Base-by-base conservation (phyloP, 768 basidiomycete genomes). In the Termitomyces sp. region DNA sequence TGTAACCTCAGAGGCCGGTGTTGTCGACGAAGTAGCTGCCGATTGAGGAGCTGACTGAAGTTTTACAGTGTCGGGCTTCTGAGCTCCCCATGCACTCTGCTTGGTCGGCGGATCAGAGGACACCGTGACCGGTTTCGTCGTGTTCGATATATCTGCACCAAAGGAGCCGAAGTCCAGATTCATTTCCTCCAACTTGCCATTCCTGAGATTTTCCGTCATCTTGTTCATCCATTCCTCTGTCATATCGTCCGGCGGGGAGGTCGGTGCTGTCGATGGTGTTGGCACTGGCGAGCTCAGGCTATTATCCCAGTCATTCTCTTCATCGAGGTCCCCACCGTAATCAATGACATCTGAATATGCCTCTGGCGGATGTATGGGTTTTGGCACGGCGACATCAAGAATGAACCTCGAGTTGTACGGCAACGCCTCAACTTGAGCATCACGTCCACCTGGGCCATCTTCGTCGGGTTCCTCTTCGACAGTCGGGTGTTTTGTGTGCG, bases 391-490 rank as follows among this genome's bases (percentile, higher is more conserved):
- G 50, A 75, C 74, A 24, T 70, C 68, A 47, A 71, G 65, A 54
- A 75, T 62, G 54, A 57, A 56, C 48, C 68, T 64, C 26, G 70
- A 73, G 46, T 75, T 69, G 30, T 67, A 57, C 1, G 75, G 72
- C 26, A 77, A 62, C 34, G 55, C 66, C n/a, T 68, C 71, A 7
- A 61, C 60, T 28, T 60, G 58, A 38, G 43, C 54, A 46, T 54
- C 55, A 51, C 51, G 59, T 34, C 47, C 58, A 5, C 46, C 64
- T 21, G 70, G 68, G 9, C 62, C 68, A 45, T 77, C 75, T 22
- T 79, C 77, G 53, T 79, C 77, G 7, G 72, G 68, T 14, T 77
- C 71, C 32, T 76, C 77, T 60, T 79, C 77, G 14, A 79, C 66
- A 30, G 69, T 75, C n/a, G 71, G 72, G 34, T 71, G 72, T 5